These are phyloP conservation scores for Phaeosphaeria sp. DNA, from an alignment of 2,329 filamentous ascomycete genomes.

Conservation along the genomic window DNA sequence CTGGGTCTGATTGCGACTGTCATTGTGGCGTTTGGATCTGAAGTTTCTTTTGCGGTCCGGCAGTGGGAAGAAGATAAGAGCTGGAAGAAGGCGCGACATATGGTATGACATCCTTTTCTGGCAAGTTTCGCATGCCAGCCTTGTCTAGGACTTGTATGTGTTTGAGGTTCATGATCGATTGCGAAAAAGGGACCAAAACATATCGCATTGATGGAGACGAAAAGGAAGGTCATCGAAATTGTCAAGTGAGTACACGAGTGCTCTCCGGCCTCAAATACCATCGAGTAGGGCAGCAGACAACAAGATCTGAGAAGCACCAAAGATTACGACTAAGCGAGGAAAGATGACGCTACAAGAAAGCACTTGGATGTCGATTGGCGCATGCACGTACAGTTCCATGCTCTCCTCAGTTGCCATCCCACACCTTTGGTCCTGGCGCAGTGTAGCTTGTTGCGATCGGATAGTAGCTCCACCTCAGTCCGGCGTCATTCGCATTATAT, in stretches of 20 bases:
- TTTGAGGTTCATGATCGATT: too few relatives aligned
- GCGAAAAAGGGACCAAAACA: too few relatives aligned
- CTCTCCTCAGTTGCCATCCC: slow-evolving; percentile 17
- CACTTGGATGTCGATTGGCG: not conserved
- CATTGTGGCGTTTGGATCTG: slow-evolving; percentile 16
- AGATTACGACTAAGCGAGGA: not conserved
- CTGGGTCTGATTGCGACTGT: slow-evolving; percentile 16
- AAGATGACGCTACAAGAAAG: too few relatives aligned
- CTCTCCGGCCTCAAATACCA: not conserved
- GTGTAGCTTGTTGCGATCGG: slow-evolving; percentile 36
- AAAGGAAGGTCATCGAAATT: too few relatives aligned
- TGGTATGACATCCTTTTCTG: slow-evolving; percentile 8
- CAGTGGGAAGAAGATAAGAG: slow-evolving; percentile 9
- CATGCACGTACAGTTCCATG: not conserved
- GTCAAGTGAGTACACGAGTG: not conserved
- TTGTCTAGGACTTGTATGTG: too few relatives aligned
- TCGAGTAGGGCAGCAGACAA: not conserved
- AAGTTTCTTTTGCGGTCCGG: slow-evolving; percentile 14
- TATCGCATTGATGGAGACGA: too few relatives aligned
- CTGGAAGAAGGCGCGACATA: slow-evolving; percentile 9
- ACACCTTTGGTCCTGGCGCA: slow-evolving; percentile 35
- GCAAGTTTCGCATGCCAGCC: too few relatives aligned
- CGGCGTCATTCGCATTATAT: slow-evolving; percentile 41
- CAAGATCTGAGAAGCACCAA: not conserved
- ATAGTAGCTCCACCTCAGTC: slow-evolving; percentile 40